Base-by-base conservation (phyloP, 1,284 basidiomycete genomes). In the Puccinia coronata region DNA sequence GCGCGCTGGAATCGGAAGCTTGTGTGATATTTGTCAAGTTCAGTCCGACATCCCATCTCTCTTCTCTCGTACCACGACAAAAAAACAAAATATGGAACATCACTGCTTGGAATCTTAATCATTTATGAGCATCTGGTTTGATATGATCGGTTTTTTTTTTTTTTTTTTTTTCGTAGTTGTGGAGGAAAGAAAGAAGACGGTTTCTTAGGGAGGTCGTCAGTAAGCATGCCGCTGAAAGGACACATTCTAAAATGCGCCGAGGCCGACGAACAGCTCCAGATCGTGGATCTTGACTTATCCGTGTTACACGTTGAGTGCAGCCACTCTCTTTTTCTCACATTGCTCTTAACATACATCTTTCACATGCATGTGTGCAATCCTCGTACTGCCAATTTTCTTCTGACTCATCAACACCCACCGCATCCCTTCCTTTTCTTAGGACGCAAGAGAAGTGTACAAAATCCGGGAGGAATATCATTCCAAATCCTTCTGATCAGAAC, bases 21-120 rank as follows among this genome's bases (percentile, higher is more conserved):
- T 78, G 75, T 65, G 63, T 78, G 1, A 16, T 78, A 4, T 78
- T 78, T 78, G 75, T 78, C 75, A 78, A 78, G 75, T 78, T 47
- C 31, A 39, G 2, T 49, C 20, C 4, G 8, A n/a, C 39, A 25
- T 49, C 41, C 63, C 16, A 39, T 39, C 61, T 39, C 61, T 23
- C 55, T 5, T 25, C 4, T 4, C 55, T 59, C 55, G n/a, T n/a
- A n/a, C n/a, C n/a, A n/a, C n/a, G n/a, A n/a, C n/a, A n/a, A n/a
- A n/a, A 59, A 34, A 25, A n/a, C 25, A 4, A 59, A 34, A 25
- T 59, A 25, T 4, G 23, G 31, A 59, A n/a, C 55, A 11, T 59
- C 31, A 12, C 3, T n/a, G n/a, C n/a, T n/a, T n/a, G n/a, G n/a
- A n/a, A n/a, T n/a, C n/a, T n/a, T n/a, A n/a, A n/a, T n/a, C n/a